Evolutionary conservation across 169 alveolate species (phyloP).

Genomic region (Plasmodium yoelii): DNA sequence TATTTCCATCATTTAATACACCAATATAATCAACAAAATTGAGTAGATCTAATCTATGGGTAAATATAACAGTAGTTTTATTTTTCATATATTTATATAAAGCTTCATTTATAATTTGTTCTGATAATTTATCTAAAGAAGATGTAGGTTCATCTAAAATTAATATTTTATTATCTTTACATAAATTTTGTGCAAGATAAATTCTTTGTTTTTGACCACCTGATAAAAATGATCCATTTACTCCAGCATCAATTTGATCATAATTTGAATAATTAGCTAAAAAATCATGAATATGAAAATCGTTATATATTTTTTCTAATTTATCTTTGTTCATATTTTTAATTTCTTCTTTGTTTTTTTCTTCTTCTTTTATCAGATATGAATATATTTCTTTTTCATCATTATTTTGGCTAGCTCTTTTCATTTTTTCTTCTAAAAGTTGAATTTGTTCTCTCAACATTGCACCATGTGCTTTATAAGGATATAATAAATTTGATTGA

Average conservation of each 20-base stretch:
- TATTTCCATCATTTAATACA: slow-evolving; percentile 44
- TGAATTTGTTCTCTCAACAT: slow-evolving; percentile 55
- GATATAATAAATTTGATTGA: slow-evolving; percentile 22
- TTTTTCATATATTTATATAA: slow-evolving; percentile 56
- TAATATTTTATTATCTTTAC: slow-evolving; percentile 74
- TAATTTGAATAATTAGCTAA: slow-evolving; percentile 87
- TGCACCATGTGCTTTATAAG: slow-evolving; percentile 47
- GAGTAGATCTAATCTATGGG: slow-evolving; percentile 45
- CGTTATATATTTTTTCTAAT: slow-evolving; percentile 88
- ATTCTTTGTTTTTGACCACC: slow-evolving; percentile 84
- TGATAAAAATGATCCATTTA: slow-evolving; percentile 91
- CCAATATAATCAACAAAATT: slow-evolving; percentile 69
- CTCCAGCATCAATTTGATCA: slow-evolving; percentile 91
- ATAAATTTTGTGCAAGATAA: slow-evolving; percentile 79
- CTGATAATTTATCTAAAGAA: slow-evolving; percentile 81
- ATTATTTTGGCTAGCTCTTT: background rate
- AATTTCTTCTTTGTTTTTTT: slow-evolving; percentile 90
- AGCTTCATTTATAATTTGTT: slow-evolving; percentile 63
- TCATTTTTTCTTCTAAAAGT: slow-evolving; percentile 5
- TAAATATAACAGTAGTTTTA: slow-evolving; percentile 55
- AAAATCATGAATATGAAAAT: slow-evolving; percentile 90
- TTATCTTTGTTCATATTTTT: slow-evolving; percentile 91
- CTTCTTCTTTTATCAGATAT: slow-evolving; percentile 13
- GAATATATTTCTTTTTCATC: slow-evolving; percentile 26
- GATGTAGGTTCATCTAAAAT: slow-evolving; percentile 83